These are phyloP conservation scores for Lepiota brunneoincarnata DNA, from an alignment of 768 basidiomycete species.

Conservation along the genomic window DNA sequence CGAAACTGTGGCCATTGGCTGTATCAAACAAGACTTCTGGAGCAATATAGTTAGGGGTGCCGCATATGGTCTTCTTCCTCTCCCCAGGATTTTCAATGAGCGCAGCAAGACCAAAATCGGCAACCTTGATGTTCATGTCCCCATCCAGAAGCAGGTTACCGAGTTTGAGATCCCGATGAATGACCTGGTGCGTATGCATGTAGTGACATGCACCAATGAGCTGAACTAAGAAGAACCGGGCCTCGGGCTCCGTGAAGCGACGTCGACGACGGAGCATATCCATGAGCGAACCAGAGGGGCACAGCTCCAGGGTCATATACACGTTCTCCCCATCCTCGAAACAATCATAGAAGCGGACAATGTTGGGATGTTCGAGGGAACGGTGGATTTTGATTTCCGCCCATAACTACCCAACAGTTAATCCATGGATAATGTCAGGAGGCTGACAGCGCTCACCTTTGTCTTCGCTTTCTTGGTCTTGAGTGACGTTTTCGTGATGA, in stretches of 20 bases:
- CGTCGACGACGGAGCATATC: slow-evolving; percentile 85
- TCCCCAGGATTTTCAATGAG: slow-evolving; percentile 96
- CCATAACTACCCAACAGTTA: slow-evolving; percentile 61
- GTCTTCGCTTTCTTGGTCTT: slow-evolving; percentile 97
- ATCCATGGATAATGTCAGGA: not conserved
- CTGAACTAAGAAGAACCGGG: slow-evolving; percentile 91
- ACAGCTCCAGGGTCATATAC: slow-evolving; percentile 95
- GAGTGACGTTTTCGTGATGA: slow-evolving; percentile 88
- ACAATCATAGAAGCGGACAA: slow-evolving; percentile 89
- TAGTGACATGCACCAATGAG: slow-evolving; percentile 95
- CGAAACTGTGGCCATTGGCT: slow-evolving; percentile 94
- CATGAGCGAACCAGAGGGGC: slow-evolving; percentile 86
- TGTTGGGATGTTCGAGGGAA: slow-evolving; percentile 87
- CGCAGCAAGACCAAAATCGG: slow-evolving; percentile 96
- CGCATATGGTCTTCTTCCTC: slow-evolving; percentile 98
- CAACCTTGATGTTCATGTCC: slow-evolving; percentile 95
- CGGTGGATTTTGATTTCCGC: slow-evolving; percentile 99
- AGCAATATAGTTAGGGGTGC: slow-evolving; percentile 98
- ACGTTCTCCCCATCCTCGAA: slow-evolving; percentile 96
- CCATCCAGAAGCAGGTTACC: slow-evolving; percentile 92
- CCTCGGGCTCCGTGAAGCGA: slow-evolving; percentile 88
- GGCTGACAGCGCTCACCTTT: slow-evolving; percentile 54
- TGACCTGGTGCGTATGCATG: slow-evolving; percentile 96
- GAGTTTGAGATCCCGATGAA: slow-evolving; percentile 95
- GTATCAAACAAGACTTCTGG: slow-evolving; percentile 97